These are phyloP conservation scores for Typha latifolia DNA, from an alignment of 176 grass and related monocot genomes.

Conservation along the genomic window DNA sequence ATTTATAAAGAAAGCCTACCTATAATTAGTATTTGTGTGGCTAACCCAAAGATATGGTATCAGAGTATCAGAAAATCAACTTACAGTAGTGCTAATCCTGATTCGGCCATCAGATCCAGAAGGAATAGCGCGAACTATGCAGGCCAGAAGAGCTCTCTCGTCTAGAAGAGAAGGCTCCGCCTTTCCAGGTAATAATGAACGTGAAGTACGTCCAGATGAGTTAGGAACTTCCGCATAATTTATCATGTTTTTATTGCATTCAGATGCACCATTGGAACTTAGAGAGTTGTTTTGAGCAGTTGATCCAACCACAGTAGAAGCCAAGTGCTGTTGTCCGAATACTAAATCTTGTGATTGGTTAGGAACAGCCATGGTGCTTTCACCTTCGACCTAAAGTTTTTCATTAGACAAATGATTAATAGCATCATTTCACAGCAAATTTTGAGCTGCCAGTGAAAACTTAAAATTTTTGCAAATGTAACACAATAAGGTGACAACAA, in stretches of 20 bases:
- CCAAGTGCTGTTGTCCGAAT: conserved; percentile 25
- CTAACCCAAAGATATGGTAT: neutral
- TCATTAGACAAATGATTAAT: neutral
- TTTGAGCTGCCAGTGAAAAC: neutral
- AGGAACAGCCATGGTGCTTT: conserved; percentile 20
- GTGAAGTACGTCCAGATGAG: neutral
- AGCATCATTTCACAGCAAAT: neutral
- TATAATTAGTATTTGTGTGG: too few relatives aligned
- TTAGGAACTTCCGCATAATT: conserved; percentile 22
- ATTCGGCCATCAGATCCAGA: conserved; percentile 59
- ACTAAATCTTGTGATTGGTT: conserved; percentile 35
- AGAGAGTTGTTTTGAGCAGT: conserved; percentile 24
- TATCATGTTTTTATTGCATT: conserved; percentile 20
- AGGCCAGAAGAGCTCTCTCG: conserved; percentile 79
- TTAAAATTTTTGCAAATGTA: neutral
- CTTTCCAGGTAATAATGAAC: conserved; percentile 20
- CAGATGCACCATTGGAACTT: conserved; percentile 22
- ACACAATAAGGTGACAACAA: neutral
- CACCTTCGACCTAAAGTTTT: conserved; percentile 19
- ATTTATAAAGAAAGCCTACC: too few relatives aligned
- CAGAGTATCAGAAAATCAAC: conserved; percentile 3
- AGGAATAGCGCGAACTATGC: conserved; percentile 94
- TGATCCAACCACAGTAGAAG: conserved; percentile 19
- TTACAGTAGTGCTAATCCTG: conserved; percentile 88
- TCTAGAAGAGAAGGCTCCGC: conserved; percentile 61